phyloP scores from a whole-genome alignment of 1,284 basidiomycete genomes.

The Ustilago xerochloae region DNA sequence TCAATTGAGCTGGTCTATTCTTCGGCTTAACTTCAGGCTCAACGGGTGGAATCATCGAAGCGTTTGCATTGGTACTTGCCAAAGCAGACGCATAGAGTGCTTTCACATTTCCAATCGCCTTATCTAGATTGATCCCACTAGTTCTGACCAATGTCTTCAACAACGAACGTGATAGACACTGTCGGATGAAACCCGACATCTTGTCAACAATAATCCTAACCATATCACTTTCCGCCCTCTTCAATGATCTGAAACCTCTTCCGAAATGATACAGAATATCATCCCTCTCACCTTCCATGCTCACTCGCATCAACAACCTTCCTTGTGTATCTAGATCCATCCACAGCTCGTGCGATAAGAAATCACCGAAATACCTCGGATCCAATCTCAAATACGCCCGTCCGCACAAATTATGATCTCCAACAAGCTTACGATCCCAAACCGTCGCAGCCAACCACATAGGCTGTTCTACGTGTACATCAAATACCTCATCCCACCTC shows the following conservation, averaged over 20 bases:
- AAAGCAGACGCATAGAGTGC: conserved; percentile 64
- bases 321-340: conserved; percentile 89
- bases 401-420: conserved; percentile 80
- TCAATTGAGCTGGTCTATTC: conserved; percentile 76
- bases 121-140: conserved; percentile 63
- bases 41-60: conserved; percentile 62
- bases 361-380: conserved; percentile 86
- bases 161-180: conserved; percentile 83
- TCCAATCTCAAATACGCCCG: conserved; percentile 92
- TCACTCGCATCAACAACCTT: conserved; percentile 85
- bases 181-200: conserved; percentile 94
- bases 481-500: conserved; percentile 97
- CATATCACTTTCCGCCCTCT: conserved; percentile 95
- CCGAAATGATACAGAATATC: conserved; percentile 99
- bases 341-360: conserved; percentile 90
- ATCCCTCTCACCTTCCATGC: conserved; percentile 98
- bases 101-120: conserved; percentile 66
- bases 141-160: conserved; percentile 70
- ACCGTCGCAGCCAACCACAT: conserved; percentile 97
- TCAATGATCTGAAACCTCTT: conserved; percentile 90
- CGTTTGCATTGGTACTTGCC: conserved; percentile 58
- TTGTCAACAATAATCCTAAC: conserved; percentile 96
- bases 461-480: conserved; percentile 81
- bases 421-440: conserved; percentile 84
- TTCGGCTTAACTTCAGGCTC: conserved; percentile 50